Evolutionary conservation across 495 filamentous ascomycete genomes (phyloP), one percentile per base, ranked within the genome.

Genomic region (Trichoderma orchidacearum): DNA sequence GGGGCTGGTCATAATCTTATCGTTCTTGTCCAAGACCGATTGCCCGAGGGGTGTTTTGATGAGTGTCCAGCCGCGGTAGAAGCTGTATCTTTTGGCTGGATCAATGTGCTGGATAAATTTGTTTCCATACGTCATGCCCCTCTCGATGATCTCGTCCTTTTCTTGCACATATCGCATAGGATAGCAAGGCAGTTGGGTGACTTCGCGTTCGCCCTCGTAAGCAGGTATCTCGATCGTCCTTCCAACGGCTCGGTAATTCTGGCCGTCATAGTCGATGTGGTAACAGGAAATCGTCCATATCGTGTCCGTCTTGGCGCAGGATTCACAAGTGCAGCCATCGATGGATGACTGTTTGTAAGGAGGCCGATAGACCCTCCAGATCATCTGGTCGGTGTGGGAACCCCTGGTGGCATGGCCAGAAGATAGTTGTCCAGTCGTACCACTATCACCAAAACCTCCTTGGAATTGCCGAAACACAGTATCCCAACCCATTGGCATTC

Each of bases 221-320:
- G 53, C 45, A 5, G 62, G 61, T 13, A 87, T 75, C 5, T 59
- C 54, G 38, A 80, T 71, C 2, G 62, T 66, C 2, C 71, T 56
- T 11, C 66, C 66, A 15, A 70, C 67, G 0, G 68, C 70, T 8
- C 82, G 77, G 54, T 82, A 86, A 0, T 66, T 67, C 2, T 69
- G 69, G 0, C 85, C 85, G 53, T 84, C 76, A 54, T 75, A 81
- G 58, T 86, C 82, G 27, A 86, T 69, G 53, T 79, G 80, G 27
- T 75, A 68, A 51, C 64, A 68, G 4, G 59, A 51, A 8, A 76
- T 60, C 13, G 30, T 30, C 28, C 11, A 12, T 5, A 18, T 61
- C 38, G 35, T 57, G 54, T 23, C 57, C 55, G 9, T 59, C 36
- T 23, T 53, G n/a, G 7, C 11, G 51, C 29, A 25, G 3, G 38